phyloP scores from a whole-genome alignment of 352 stramenopile genomes.

The Globisporangium viniferum region DNA sequence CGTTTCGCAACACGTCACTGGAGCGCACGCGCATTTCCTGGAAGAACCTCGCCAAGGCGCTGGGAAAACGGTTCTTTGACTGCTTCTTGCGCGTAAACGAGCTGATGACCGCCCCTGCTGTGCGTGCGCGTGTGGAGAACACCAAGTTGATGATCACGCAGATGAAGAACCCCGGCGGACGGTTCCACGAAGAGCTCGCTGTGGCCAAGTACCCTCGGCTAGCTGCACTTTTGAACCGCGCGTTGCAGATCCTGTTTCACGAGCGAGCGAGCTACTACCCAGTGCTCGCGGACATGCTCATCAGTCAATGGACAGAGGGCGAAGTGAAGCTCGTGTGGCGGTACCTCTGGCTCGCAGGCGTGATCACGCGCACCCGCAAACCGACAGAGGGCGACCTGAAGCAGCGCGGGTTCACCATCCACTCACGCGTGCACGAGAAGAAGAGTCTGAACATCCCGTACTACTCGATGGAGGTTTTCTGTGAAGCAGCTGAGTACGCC shows the following conservation, averaged over 20 bases:
- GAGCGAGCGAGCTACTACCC: constrained; percentile 71
- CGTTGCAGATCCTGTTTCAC: constrained; percentile 80
- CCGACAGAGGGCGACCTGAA: constrained; percentile 52
- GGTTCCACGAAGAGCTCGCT: constrained; percentile 65
- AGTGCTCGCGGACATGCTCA: constrained; percentile 65
- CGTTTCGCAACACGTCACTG: constrained; percentile 58
- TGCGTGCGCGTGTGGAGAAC: constrained; percentile 60
- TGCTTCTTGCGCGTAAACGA: constrained; percentile 73
- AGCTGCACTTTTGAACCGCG: constrained; percentile 58
- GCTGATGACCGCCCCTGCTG: constrained; percentile 51
- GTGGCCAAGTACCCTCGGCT: constrained; percentile 62
- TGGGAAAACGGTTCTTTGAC: constrained; percentile 62
- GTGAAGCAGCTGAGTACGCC: constrained; percentile 63
- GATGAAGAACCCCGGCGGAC: constrained; percentile 67
- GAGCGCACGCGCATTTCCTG: constrained; percentile 66
- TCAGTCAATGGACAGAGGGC: constrained; percentile 62
- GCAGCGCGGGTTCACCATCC: constrained; percentile 67
- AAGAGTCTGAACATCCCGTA: constrained; percentile 62
- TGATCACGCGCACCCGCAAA: constrained; percentile 60
- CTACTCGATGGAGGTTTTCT: constrained; percentile 71
- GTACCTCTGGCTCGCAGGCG: constrained; percentile 74
- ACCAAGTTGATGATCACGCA: constrained; percentile 55
- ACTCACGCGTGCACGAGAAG: constrained; percentile 70
- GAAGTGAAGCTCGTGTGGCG: constrained; percentile 85
- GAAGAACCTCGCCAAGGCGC: constrained; percentile 53